Evolutionary conservation across 768 basidiomycete genomes (phyloP), one percentile per base, ranked within the genome.

Genomic region (Russula emetica): DNA sequence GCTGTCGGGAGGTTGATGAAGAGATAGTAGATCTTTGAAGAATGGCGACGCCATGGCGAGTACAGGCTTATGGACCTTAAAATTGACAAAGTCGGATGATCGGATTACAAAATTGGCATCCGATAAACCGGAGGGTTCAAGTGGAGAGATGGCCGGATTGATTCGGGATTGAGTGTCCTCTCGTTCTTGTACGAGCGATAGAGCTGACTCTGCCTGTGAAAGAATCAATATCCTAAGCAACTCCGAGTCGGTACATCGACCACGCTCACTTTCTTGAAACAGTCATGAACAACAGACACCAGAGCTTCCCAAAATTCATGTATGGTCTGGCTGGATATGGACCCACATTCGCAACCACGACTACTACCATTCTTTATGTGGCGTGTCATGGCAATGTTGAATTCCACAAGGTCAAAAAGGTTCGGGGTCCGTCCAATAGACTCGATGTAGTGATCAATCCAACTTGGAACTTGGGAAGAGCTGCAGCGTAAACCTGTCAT

Each of bases 401-500:
- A 20, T 47, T 61, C 53, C 14, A 34, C 3, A 45, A 24, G 18
- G 40, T 61, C 26, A 16, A 61, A 61, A 4, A 45, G 45, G 20
- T n/a, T n/a, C n/a, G n/a, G n/a, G n/a, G n/a, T n/a, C n/a, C n/a
- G n/a, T n/a, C n/a, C n/a, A n/a, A n/a, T n/a, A n/a, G n/a, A n/a
- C n/a, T n/a, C n/a, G n/a, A 55, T 47, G 13, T 61, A 61, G 20
- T 28, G 13, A 26, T 42, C 53, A 55, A 61, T 20, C 60, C 60
- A 61, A 8, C n/a, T 16, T 13, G 60, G 53, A 26, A 56, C 30
- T 4, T 3, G 8, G 13, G 61, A 50, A 24, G 36, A 47, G 22
- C 45, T 24, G 11, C 45, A 47, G 10, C n/a, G 45, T 14, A 47
- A 14, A 2, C 22, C 45, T 47, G 11, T 24, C 16, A 24, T 22